A percentile compares a stretch with the other conserved stretches of the same genome.
These are phyloP conservation scores for Boletus hoseneyae DNA, from an alignment of 1,284 basidiomycete species.

Conservation along the genomic window DNA sequence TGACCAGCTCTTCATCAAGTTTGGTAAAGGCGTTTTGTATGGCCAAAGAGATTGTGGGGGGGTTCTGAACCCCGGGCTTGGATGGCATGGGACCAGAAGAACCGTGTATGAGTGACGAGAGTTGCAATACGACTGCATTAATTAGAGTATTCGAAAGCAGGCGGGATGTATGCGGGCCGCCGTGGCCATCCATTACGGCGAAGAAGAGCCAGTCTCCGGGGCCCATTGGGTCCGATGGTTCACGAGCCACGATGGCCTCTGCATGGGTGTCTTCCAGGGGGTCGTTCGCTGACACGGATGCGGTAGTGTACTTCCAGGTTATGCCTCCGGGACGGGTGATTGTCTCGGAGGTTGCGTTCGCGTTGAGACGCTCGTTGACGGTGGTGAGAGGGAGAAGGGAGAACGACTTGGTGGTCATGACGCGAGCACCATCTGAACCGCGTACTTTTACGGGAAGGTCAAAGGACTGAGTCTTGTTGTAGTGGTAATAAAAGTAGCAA, in stretches of 20 bases:
- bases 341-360: slow-evolving; percentile 48
- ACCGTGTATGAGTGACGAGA: slow-evolving; percentile 51
- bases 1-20: slow-evolving; percentile 77
- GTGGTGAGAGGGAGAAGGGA: slow-evolving; percentile 55
- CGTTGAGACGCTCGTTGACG: slow-evolving; percentile 57
- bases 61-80: slow-evolving; percentile 41
- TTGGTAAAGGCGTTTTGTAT: slow-evolving; percentile 78
- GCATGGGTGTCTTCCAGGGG: slow-evolving; percentile 89
- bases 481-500: slow-evolving; percentile 42
- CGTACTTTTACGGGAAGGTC: slow-evolving; percentile 52
- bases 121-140: slow-evolving; percentile 80
- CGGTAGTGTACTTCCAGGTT: slow-evolving; percentile 74
- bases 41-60: slow-evolving; percentile 62
- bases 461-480: slow-evolving; percentile 45
- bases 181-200: slow-evolving; percentile 91
- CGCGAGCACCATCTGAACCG: slow-evolving; percentile 56
- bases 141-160: slow-evolving; percentile 86
- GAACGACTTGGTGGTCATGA: slow-evolving; percentile 50
- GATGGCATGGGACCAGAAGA: slow-evolving; percentile 37
- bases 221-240: slow-evolving; percentile 50
- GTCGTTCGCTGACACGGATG: slow-evolving; percentile 79
- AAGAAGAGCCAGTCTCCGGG: slow-evolving; percentile 80
- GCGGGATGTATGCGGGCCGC: slow-evolving; percentile 76
- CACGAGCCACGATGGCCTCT: slow-evolving; percentile 65
- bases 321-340: slow-evolving; percentile 49